phyloP scores from a whole-genome alignment of 306 rosid species.

The Adenanthera pavonina region DNA sequence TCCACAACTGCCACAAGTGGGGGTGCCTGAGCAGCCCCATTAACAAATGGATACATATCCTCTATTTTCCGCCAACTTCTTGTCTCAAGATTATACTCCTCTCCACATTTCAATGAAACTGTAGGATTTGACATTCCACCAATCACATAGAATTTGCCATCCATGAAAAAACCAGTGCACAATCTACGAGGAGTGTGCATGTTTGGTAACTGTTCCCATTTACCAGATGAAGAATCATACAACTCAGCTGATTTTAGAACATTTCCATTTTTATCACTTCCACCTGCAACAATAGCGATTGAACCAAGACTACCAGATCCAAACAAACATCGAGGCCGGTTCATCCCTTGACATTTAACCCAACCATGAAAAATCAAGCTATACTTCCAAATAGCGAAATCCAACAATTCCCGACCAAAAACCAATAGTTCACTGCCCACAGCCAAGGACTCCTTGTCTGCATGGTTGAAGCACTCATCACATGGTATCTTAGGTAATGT shows the following conservation, averaged over 20 bases:
- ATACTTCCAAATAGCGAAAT: slow-evolving; percentile 80
- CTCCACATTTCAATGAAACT: slow-evolving; percentile 73
- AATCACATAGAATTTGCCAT: slow-evolving; percentile 71
- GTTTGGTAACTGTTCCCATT: slow-evolving; percentile 68
- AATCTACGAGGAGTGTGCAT: slow-evolving; percentile 74
- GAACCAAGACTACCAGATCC: slow-evolving; percentile 77
- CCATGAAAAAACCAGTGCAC: slow-evolving; percentile 80
- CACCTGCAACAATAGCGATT: slow-evolving; percentile 74
- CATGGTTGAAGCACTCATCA: slow-evolving; percentile 79
- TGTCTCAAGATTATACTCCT: slow-evolving; percentile 73
- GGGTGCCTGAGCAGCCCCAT: slow-evolving; percentile 75
- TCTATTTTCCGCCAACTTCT: slow-evolving; percentile 70
- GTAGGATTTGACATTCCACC: slow-evolving; percentile 77
- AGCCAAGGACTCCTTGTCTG: slow-evolving; percentile 84
- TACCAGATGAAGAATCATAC: slow-evolving; percentile 62
- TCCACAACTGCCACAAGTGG: slow-evolving; percentile 88
- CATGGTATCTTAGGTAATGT: slow-evolving; percentile 75
- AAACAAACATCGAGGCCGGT: slow-evolving; percentile 75
- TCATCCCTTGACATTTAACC: slow-evolving; percentile 70
- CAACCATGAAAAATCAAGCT: slow-evolving; percentile 53
- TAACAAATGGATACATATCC: slow-evolving; percentile 73
- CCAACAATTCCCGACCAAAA: slow-evolving; percentile 74
- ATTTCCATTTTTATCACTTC: slow-evolving; percentile 65
- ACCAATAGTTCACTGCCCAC: slow-evolving; percentile 73
- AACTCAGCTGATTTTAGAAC: slow-evolving; percentile 69